These are phyloP conservation scores for Luffa acutangula DNA, from an alignment of 306 rosid genomes.

Conservation along the genomic window DNA sequence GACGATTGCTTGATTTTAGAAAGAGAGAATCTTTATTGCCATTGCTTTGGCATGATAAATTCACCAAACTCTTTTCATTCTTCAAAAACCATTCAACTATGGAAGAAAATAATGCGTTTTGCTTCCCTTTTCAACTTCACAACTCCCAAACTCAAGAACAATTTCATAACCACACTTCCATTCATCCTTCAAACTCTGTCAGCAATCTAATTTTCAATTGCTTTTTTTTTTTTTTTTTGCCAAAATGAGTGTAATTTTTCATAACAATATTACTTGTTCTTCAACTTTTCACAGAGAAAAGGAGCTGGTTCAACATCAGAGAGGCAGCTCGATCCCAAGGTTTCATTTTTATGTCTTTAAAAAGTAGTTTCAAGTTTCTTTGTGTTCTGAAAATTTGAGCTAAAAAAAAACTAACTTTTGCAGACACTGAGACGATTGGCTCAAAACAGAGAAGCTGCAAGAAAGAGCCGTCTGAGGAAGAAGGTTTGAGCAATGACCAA, in stretches of 20 bases:
- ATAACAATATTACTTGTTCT: not conserved
- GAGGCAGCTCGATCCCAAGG: conserved; percentile 86
- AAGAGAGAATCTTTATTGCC: conserved; percentile 47
- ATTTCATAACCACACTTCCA: not conserved
- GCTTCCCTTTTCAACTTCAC: not conserved
- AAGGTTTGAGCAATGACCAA: conserved; percentile 35
- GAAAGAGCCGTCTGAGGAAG: conserved; percentile 87
- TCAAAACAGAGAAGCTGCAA: conserved; percentile 95
- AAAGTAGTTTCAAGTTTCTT: not conserved
- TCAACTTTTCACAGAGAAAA: conserved; percentile 48
- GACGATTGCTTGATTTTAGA: conserved; percentile 47
- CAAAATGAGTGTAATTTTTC: not conserved
- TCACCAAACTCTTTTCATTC: not conserved
- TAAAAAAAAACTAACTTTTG: conserved; percentile 8
- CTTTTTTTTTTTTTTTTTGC: not conserved
- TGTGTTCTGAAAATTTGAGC: not conserved
- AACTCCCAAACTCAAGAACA: not conserved
- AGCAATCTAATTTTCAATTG: not conserved
- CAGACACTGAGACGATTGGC: conserved; percentile 91
- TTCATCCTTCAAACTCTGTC: not conserved
- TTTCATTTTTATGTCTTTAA: not conserved
- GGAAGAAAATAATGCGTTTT: not conserved
- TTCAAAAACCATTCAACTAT: not conserved
- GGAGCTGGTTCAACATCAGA: conserved; percentile 70
- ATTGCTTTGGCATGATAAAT: not conserved